Base-by-base conservation (phyloP, 257 asterid species). In the Lavandula angustifolia region DNA sequence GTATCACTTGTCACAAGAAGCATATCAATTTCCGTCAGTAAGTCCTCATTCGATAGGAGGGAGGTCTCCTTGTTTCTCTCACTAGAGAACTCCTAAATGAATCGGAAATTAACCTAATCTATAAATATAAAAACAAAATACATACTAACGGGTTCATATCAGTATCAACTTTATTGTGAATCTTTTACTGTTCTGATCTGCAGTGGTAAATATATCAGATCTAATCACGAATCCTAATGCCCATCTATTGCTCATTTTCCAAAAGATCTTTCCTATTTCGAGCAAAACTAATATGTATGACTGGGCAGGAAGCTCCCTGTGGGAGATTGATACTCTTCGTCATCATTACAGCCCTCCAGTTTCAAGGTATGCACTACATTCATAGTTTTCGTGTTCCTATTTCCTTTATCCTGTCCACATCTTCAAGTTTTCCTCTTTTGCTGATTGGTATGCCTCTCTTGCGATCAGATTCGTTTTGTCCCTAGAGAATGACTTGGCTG, bases 271-370 rank as follows among this genome's bases (percentile, higher is more conserved):
- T 4, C 27, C 27, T 22, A 22, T 22, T 62, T 34, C 12, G 29
- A 29, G 37, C 50, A 56, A 27, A 63, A 38, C 54, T 54, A 40
- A 71, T 41, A 40, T 61, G 31, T 60, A 33, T 29, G 54, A 54
- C 56, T 77, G 60, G 32, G 50, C 96, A 89, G 97, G 94, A 70
- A 92, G 96, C 81, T 92, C 97, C 41, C 81, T 90, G 49, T 90
- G 97, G 99, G 99, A 94, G 80, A 79, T 94, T 13, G 94, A 90
- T 65, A 87, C 94, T 47, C 92, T 94, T 37, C 89, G 80, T 55
- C 82, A 84, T 68, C 97, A 94, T 82, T 90, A 85, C 69, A 84
- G 92, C 73, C 91, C 95, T 16, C 85, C 97, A 43, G 94, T 92
- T 53, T 82, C 97, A 49, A 89, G 97, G 97, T 92, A 62, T 7